Evolutionary conservation across 768 basidiomycete species (phyloP).

Genomic region (Dentipellis fragilis): DNA sequence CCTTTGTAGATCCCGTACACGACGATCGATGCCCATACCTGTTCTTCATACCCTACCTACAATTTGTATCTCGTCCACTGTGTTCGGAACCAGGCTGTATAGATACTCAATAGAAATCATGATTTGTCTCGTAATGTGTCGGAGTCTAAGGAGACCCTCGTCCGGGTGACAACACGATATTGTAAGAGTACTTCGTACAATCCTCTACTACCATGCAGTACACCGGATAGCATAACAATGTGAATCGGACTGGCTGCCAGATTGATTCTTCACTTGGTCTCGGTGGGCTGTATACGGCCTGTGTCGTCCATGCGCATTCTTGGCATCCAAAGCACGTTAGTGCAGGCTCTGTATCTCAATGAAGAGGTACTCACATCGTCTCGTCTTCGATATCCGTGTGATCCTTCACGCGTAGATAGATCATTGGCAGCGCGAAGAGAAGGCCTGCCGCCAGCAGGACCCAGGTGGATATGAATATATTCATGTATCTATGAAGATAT

Average conservation of each 20-base stretch:
- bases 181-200: no score
- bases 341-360: neutral
- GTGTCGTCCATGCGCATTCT: neutral
- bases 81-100: no score
- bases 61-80: no score
- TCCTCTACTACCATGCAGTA: no score
- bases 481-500: slow-evolving; percentile 40
- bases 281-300: neutral
- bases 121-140: no score
- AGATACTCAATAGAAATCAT: no score
- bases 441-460: slow-evolving; percentile 56
- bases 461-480: slow-evolving; percentile 68
- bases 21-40: neutral
- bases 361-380: slow-evolving; percentile 31
- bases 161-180: no score
- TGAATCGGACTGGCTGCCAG: neutral
- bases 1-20: neutral
- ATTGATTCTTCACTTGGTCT: neutral
- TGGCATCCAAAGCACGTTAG: neutral
- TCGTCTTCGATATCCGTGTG: slow-evolving; percentile 45
- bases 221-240: neutral
- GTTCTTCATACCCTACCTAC: neutral
- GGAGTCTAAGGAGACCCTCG: no score
- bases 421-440: slow-evolving; percentile 63
- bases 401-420: slow-evolving; percentile 58